These are phyloP conservation scores for Colletotrichum eremochloae DNA, from an alignment of 2,329 filamentous ascomycete genomes.

Conservation along the genomic window DNA sequence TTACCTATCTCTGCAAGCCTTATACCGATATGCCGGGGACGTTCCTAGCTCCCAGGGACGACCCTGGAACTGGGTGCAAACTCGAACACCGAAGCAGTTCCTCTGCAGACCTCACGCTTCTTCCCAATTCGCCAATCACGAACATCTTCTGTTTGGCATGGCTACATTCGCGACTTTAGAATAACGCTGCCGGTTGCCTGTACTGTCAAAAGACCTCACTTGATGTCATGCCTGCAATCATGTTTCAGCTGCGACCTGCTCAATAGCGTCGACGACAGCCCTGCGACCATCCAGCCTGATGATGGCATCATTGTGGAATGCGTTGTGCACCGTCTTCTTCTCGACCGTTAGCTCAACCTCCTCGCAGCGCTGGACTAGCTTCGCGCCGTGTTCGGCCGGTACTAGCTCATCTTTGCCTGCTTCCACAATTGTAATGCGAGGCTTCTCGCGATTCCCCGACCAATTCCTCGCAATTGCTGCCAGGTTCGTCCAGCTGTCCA, in stretches of 20 bases:
- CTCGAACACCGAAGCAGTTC: slow-evolving; percentile 13
- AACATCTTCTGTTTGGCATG: neutral
- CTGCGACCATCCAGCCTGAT: slow-evolving; percentile 59
- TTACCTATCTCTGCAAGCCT: slow-evolving; percentile 1
- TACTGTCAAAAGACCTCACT: slow-evolving; percentile 18
- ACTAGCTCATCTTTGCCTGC: slow-evolving; percentile 72
- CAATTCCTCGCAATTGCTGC: slow-evolving; percentile 52
- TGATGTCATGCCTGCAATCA: slow-evolving; percentile 25
- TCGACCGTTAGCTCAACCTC: slow-evolving; percentile 62
- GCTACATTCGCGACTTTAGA: neutral
- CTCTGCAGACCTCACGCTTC: neutral
- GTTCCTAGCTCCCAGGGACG: slow-evolving; percentile 12
- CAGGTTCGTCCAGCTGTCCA: slow-evolving; percentile 68
- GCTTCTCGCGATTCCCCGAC: slow-evolving; percentile 42
- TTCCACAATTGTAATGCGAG: slow-evolving; percentile 58
- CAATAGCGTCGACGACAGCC: slow-evolving; percentile 60
- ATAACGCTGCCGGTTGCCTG: neutral
- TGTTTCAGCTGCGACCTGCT: slow-evolving; percentile 43
- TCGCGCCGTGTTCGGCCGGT: slow-evolving; percentile 62
- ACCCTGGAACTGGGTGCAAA: neutral
- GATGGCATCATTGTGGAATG: slow-evolving; percentile 71
- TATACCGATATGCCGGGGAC: slow-evolving; percentile 1
- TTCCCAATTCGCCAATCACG: slow-evolving; percentile 20
- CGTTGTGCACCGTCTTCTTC: slow-evolving; percentile 59
- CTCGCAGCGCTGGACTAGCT: slow-evolving; percentile 61